Evolutionary conservation across 2,329 filamentous ascomycete species (phyloP).

Genomic region (Microcyclosporella mali): DNA sequence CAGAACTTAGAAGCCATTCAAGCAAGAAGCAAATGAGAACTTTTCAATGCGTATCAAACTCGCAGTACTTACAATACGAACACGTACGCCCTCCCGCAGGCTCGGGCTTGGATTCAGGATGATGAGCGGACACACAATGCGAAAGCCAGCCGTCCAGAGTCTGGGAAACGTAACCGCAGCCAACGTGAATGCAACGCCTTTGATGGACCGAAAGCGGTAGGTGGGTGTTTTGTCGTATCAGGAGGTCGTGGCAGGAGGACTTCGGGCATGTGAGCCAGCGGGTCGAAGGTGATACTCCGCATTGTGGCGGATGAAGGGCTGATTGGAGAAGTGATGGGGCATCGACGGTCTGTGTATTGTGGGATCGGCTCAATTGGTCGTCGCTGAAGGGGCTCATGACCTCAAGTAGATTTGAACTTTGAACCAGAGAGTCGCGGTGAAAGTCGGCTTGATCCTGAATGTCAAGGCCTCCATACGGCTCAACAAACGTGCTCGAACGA

Average conservation of each 20-base stretch:
- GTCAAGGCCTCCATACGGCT: too few relatives aligned
- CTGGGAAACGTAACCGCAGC: slow-evolving; percentile 13
- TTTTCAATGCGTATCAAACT: slow-evolving; percentile 1
- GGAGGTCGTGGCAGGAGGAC: slow-evolving; percentile 9
- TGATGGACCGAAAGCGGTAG: slow-evolving; percentile 8
- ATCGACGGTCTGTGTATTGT: background rate
- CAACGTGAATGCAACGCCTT: slow-evolving; percentile 13
- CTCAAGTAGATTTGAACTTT: too few relatives aligned
- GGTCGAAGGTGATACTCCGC: background rate
- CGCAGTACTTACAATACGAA: background rate
- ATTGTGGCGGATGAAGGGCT: too few relatives aligned
- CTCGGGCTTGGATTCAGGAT: background rate
- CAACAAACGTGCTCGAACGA: too few relatives aligned
- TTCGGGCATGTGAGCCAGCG: slow-evolving; percentile 10
- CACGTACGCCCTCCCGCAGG: background rate
- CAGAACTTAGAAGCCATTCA: background rate
- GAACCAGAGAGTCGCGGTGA: too few relatives aligned
- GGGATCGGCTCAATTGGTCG: too few relatives aligned
- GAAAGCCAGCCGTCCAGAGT: slow-evolving; percentile 11
- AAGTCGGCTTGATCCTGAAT: too few relatives aligned
- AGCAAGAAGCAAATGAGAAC: background rate
- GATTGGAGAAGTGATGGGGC: too few relatives aligned
- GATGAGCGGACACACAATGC: slow-evolving; percentile 6
- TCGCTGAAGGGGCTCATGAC: too few relatives aligned
- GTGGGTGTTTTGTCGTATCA: slow-evolving; percentile 9